A percentile compares a stretch with the other conserved stretches of the same genome.
Conservation (phyloP, 192 early-diverging fungal species). For the Rhizophagus sp. region DNA sequence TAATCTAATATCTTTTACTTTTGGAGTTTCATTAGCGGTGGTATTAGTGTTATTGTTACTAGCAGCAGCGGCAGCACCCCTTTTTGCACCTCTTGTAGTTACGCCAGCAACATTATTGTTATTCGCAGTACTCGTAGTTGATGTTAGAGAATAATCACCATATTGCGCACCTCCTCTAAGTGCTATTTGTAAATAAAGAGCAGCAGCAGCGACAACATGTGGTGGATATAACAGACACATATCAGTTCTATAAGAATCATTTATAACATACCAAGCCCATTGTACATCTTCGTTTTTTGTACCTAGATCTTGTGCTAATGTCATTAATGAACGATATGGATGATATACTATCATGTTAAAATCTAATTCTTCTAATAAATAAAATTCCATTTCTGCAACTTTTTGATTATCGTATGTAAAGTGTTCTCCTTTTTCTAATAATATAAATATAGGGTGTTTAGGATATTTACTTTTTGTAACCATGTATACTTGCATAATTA, state of each 20-base stretch:
- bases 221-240: slow-evolving; percentile 84
- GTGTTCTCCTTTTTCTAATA: slow-evolving; percentile 43
- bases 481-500: background rate
- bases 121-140: background rate
- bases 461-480: background rate
- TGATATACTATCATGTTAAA: slow-evolving; percentile 89
- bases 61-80: background rate
- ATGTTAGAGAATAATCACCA: slow-evolving; percentile 8
- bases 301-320: slow-evolving; percentile 53
- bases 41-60: slow-evolving; percentile 19
- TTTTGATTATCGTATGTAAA: slow-evolving; percentile 71
- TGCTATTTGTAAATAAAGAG: slow-evolving; percentile 70
- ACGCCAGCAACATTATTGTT: slow-evolving; percentile 13
- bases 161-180: slow-evolving; percentile 41
- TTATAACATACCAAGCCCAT: slow-evolving; percentile 69
- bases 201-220: slow-evolving; percentile 82
- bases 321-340: slow-evolving; percentile 78
- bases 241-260: slow-evolving; percentile 83
- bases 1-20: slow-evolving; percentile 63
- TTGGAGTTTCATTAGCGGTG: slow-evolving; percentile 33
- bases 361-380: slow-evolving; percentile 87
- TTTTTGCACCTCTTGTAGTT: slow-evolving; percentile 27
- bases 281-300: slow-evolving; percentile 56
- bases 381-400: slow-evolving; percentile 92
- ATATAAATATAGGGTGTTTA: background rate